A percentile compares a stretch with the other conserved stretches of the same genome.
Conservation (phyloP, 208 protist species). For the Leishmania lainsoni region DNA sequence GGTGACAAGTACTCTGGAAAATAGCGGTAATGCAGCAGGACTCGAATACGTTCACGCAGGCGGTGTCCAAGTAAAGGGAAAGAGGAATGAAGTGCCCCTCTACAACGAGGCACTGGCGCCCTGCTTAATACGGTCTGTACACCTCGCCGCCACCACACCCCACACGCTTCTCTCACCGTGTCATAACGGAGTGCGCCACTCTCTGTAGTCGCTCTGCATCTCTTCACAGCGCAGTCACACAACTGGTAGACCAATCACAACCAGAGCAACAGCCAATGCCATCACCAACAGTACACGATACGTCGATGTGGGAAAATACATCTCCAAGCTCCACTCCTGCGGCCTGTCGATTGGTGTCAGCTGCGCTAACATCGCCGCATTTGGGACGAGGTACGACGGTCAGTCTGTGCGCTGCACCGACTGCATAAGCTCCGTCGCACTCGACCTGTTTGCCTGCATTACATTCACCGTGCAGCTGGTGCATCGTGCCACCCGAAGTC, state of each 20-base stretch:
- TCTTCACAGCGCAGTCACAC: conserved; percentile 57
- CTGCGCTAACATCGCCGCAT: conserved; percentile 61
- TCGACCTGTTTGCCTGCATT: neutral
- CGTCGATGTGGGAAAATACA: conserved; percentile 58
- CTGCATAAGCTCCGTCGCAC: neutral
- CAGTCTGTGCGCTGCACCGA: conserved; percentile 37
- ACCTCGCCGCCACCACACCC: neutral
- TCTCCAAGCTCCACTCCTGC: conserved; percentile 48
- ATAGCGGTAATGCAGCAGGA: neutral
- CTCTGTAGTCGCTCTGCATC: conserved; percentile 49
- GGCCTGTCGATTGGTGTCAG: conserved; percentile 37
- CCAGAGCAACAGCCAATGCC: conserved; percentile 36
- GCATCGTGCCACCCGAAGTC: conserved; percentile 13
- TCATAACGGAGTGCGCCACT: conserved; percentile 46
- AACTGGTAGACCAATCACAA: conserved; percentile 57
- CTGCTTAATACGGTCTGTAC: neutral
- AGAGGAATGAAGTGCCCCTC: neutral
- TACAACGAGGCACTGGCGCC: neutral
- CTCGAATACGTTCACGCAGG: neutral
- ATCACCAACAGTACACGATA: conserved; percentile 52
- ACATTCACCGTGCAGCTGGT: neutral
- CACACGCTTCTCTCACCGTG: neutral
- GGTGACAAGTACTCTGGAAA: neutral
- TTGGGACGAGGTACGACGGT: conserved; percentile 67
- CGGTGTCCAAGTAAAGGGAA: neutral